Evolutionary conservation across 176 grass and related monocot genomes (phyloP).

Genomic region (Avena sativa): DNA sequence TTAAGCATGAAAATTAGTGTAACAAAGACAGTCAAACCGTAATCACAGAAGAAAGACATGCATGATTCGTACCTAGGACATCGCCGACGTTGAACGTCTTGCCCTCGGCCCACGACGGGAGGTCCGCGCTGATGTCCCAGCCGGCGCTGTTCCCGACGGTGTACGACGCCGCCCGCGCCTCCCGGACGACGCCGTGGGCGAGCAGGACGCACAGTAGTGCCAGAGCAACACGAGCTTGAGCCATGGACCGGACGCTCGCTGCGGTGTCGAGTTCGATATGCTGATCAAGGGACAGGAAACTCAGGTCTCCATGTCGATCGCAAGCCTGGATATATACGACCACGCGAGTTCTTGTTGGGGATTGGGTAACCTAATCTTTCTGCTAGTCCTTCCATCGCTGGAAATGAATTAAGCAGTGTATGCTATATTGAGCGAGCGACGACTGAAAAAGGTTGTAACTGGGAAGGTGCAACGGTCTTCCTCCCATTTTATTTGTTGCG

Average conservation of each 20-base stretch:
- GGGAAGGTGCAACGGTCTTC: not conserved
- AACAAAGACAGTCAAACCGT: not conserved
- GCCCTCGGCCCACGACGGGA: slow-evolving; percentile 63
- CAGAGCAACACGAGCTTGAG: not conserved
- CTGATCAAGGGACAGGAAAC: not conserved
- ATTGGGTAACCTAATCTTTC: slow-evolving; percentile 54
- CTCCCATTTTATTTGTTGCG: not conserved
- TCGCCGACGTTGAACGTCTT: slow-evolving; percentile 83
- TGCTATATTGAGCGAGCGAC: not conserved
- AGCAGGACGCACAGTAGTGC: slow-evolving; percentile 48
- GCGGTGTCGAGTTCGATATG: not conserved
- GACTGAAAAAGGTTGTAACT: not conserved
- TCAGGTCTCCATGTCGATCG: slow-evolving; percentile 16
- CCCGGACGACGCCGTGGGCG: not conserved
- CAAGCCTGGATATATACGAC: slow-evolving; percentile 21
- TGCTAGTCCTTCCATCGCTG: not conserved
- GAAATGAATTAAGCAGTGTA: not conserved
- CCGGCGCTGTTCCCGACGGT: slow-evolving; percentile 75
- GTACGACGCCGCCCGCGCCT: slow-evolving; percentile 49
- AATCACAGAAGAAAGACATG: too few relatives aligned
- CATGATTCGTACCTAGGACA: slow-evolving; percentile 51
- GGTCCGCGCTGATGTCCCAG: slow-evolving; percentile 85
- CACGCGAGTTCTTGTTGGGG: slow-evolving; percentile 36
- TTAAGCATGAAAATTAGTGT: not conserved
- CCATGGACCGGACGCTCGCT: slow-evolving; percentile 42